These are phyloP conservation scores for Exophiala spinifera DNA, from an alignment of 2,329 filamentous ascomycete species.

Conservation along the genomic window DNA sequence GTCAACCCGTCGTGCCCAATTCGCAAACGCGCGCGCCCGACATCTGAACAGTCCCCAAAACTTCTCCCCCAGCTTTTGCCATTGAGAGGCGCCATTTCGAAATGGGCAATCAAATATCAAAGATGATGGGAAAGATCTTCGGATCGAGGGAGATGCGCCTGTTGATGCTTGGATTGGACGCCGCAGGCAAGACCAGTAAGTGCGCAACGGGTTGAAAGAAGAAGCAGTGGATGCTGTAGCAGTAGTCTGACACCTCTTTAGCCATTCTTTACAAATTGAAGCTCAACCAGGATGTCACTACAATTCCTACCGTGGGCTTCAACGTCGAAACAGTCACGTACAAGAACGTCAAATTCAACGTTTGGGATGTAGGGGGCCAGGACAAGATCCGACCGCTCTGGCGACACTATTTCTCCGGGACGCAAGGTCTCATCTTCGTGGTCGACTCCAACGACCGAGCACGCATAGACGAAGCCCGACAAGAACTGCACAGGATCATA, in stretches of 20 bases:
- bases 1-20: no score
- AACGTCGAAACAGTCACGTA: conserved; percentile 99
- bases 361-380: conserved; percentile 98
- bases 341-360: conserved; percentile 99
- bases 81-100: conserved; percentile 17
- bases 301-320: conserved; percentile 97
- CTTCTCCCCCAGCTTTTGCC: neutral
- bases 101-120: conserved; percentile 92
- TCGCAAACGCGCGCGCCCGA: neutral
- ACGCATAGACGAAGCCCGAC: conserved; percentile 87
- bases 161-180: conserved; percentile 95
- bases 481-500: conserved; percentile 94
- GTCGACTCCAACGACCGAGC: conserved; percentile 91
- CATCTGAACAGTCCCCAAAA: neutral
- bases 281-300: conserved; percentile 95
- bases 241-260: conserved; percentile 28
- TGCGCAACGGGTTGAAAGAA: conserved; percentile 2
- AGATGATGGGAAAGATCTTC: conserved; percentile 98
- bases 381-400: conserved; percentile 97
- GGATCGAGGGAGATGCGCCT: conserved; percentile 99
- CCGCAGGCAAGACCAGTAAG: conserved; percentile 89
- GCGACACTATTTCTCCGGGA: conserved; percentile 96
- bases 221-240: neutral
- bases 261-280: conserved; percentile 98
- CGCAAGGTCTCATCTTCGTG: conserved; percentile 97